Percentiles rank a stretch among this genome's conserved stretches.
Conservation (phyloP, 2,329 filamentous ascomycete species). For the Arthrobotrys pseudoclavata region DNA sequence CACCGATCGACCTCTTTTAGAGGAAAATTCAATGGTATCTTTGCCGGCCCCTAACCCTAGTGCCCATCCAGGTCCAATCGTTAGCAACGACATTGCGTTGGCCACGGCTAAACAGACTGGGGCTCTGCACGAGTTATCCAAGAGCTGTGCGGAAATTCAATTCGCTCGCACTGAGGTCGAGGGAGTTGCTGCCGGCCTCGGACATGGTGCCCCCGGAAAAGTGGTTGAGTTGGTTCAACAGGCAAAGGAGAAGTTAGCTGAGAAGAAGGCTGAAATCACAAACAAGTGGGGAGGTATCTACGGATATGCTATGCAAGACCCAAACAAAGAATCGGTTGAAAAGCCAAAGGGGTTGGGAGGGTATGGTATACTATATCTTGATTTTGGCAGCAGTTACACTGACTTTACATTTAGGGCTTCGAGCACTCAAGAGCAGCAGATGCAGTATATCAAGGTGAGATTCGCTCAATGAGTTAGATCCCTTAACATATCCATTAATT, state of each 20-base stretch:
- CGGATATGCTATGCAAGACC: constrained; percentile 40
- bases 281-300: constrained; percentile 57
- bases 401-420: constrained; percentile 13
- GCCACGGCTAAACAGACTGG: constrained; percentile 36
- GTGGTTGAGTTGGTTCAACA: constrained; percentile 29
- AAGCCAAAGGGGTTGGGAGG: constrained; percentile 52
- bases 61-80: constrained; percentile 41
- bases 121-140: constrained; percentile 46
- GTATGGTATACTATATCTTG: constrained; percentile 12
- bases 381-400: neutral
- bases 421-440: constrained; percentile 52
- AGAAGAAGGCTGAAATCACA: constrained; percentile 49
- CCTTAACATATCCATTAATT: neutral
- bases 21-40: constrained; percentile 33
- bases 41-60: constrained; percentile 20
- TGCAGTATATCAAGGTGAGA: constrained; percentile 55
- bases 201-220: constrained; percentile 1
- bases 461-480: neutral
- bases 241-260: constrained; percentile 44
- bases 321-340: constrained; percentile 20
- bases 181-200: constrained; percentile 22
- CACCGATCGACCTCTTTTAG: constrained; percentile 31
- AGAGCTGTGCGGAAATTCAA: constrained; percentile 46
- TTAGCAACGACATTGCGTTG: constrained; percentile 46
- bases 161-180: constrained; percentile 45